Percentiles rank a stretch among this genome's conserved stretches.
Evolutionary conservation across 2,329 filamentous ascomycete genomes (phyloP).

Genomic region (Talaromyces funiculosus): DNA sequence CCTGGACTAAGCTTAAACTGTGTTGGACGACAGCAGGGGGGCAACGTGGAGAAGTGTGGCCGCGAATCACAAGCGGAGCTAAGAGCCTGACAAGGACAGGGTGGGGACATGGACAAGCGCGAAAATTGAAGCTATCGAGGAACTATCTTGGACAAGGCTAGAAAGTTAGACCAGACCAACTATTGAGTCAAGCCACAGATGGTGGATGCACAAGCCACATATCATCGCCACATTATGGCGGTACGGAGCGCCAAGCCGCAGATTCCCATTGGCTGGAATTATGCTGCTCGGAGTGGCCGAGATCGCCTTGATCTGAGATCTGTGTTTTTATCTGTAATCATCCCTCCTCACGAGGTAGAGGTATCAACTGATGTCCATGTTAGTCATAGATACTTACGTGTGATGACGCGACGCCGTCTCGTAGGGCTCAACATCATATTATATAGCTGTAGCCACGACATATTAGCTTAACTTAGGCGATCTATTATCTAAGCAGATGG

Average conservation of each 20-base stretch:
- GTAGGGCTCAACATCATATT: too few relatives aligned
- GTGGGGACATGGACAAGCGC: constrained; percentile 6
- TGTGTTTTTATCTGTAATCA: too few relatives aligned
- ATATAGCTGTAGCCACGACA: not conserved
- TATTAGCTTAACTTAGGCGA: not conserved
- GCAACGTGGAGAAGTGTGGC: not conserved
- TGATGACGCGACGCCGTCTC: too few relatives aligned
- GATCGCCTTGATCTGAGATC: not conserved
- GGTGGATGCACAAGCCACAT: constrained; percentile 10
- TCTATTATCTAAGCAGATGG: too few relatives aligned
- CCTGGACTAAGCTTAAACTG: not conserved
- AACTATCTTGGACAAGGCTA: constrained; percentile 9
- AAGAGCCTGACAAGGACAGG: not conserved
- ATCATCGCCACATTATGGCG: constrained; percentile 14
- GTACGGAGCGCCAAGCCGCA: not conserved
- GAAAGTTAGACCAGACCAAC: not conserved
- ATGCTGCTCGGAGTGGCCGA: constrained; percentile 11
- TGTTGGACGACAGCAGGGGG: not conserved
- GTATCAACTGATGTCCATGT: too few relatives aligned
- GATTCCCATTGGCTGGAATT: not conserved
- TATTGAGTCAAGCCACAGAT: constrained; percentile 15
- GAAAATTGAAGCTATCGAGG: constrained; percentile 15
- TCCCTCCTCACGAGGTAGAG: too few relatives aligned
- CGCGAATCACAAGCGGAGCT: not conserved
- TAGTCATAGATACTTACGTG: too few relatives aligned